Evolutionary conservation across 495 filamentous ascomycete genomes (phyloP).

Genomic region (Pyrenopolyporus hunteri): DNA sequence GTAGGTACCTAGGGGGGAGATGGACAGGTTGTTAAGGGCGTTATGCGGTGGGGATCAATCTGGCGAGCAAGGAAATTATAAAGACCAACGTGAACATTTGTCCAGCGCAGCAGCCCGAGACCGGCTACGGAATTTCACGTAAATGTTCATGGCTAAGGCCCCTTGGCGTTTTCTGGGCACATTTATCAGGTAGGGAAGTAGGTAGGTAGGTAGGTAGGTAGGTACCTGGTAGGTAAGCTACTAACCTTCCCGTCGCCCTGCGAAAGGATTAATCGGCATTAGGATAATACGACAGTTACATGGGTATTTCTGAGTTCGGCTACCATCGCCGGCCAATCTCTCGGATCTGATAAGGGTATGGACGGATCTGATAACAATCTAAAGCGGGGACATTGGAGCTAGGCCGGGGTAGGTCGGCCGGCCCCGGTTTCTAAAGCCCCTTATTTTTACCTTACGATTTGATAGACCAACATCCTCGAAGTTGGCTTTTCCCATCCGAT

Average conservation of each 20-base stretch:
- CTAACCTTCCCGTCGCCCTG: too few relatives aligned
- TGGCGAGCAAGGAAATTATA: too few relatives aligned
- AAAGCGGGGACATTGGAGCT: constrained; percentile 7
- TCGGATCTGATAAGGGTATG: constrained; percentile 22
- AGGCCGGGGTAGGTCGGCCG: background rate
- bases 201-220: background rate
- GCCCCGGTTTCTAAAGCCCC: too few relatives aligned
- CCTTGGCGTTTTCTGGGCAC: constrained; percentile 13
- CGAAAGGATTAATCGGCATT: too few relatives aligned
- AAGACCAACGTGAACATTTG: too few relatives aligned
- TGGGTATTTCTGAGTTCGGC: background rate
- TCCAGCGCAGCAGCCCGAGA: constrained; percentile 1
- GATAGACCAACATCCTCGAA: too few relatives aligned
- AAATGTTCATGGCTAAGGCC: constrained; percentile 1
- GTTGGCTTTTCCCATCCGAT: too few relatives aligned
- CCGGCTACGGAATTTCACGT: constrained; percentile 5
- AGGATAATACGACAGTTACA: too few relatives aligned
- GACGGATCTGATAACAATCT: constrained; percentile 25
- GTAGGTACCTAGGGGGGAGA: background rate
- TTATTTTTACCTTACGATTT: too few relatives aligned
- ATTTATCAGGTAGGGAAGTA: background rate
- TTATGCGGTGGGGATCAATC: too few relatives aligned
- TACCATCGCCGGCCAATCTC: background rate
- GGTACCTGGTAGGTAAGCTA: background rate
- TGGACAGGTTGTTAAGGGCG: too few relatives aligned